Evolutionary conservation across 176 grass and related monocot genomes (phyloP), one percentile per base, ranked within the genome.

Genomic region (Urochloa ruziziensis): DNA sequence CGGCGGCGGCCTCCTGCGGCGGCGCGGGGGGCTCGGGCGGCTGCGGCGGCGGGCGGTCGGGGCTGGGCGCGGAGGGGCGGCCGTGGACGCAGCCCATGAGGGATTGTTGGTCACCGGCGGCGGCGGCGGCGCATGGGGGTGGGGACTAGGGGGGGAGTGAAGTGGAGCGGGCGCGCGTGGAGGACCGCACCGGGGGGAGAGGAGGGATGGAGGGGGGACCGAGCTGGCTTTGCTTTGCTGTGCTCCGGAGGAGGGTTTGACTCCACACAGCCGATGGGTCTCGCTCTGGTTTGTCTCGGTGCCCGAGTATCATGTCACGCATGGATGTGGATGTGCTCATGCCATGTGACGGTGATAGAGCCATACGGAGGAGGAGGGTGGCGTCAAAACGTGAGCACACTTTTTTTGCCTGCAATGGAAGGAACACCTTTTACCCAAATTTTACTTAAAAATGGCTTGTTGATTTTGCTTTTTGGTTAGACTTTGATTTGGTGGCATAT

Each of bases 41-140:
- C 47, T 32, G 47, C 71, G 77, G 75, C 71, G 74, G 67, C 74
- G 81, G 85, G 60, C 44, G 87, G 86, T 84, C 77, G 53, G 74
- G 83, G 25, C 73, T 74, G 36, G 80, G 33, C 62, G 44, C 80
- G 62, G 92, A 28, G 67, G 82, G 89, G 78, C 89, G 83, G 25
- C 90, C 93, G 70, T 94, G 90, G 74, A 92, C 90, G 87, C 93
- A 94, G 80, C 93, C 93, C 93, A 94, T 92, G 60, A 69, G 43
- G 70, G 33, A 11, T 24, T 8, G n/a, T 42, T 78, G 82, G 83
- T 90, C 83, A 90, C 88, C 83, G 73, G 65, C 74, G 78, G 80
- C 54, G 61, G 80, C 88, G 61, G 81, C 88, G 73, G 56, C 46
- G 44, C 43, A 32, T 48, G 39, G 34, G 43, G 49, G 25, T 43